These are phyloP conservation scores for Xylaria flabelliformis DNA, from an alignment of 495 filamentous ascomycete species.

Conservation along the genomic window DNA sequence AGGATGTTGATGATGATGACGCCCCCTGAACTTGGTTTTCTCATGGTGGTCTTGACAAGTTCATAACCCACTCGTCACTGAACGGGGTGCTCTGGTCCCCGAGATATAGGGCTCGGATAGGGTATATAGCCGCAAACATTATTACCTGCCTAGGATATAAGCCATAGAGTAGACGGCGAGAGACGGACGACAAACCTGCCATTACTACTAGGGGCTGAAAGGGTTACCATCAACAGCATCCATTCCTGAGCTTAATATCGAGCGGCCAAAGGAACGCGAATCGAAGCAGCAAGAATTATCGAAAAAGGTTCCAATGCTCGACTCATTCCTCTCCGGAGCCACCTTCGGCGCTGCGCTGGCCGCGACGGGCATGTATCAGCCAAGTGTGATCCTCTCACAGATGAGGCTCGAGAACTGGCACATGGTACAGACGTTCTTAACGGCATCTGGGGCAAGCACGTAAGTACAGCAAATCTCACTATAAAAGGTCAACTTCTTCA, in stretches of 20 bases:
- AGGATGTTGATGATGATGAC: background rate
- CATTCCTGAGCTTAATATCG: background rate
- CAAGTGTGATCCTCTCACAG: conserved; percentile 59
- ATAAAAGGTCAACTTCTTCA: background rate
- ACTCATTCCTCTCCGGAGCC: conserved; percentile 50
- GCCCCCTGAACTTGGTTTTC: background rate
- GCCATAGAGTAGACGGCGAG: background rate
- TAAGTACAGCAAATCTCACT: conserved; percentile 42
- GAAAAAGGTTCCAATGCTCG: background rate
- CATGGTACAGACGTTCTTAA: conserved; percentile 64
- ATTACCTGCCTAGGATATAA: background rate
- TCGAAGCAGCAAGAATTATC: conserved; percentile 26
- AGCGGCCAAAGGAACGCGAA: conserved; percentile 8
- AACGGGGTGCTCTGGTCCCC: conserved; percentile 22
- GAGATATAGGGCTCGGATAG: background rate
- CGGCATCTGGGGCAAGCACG: conserved; percentile 61
- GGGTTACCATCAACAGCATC: background rate
- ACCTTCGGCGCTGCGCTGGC: conserved; percentile 63
- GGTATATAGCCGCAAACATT: background rate
- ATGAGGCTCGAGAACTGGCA: conserved; percentile 61
- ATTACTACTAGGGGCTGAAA: background rate
- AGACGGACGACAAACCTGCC: background rate
- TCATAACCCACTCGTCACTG: conserved; percentile 1
- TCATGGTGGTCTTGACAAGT: background rate
- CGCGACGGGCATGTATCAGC: conserved; percentile 58